These are phyloP conservation scores for Lithospermum erythrorhizon DNA, from an alignment of 257 asterid species.

Conservation along the genomic window DNA sequence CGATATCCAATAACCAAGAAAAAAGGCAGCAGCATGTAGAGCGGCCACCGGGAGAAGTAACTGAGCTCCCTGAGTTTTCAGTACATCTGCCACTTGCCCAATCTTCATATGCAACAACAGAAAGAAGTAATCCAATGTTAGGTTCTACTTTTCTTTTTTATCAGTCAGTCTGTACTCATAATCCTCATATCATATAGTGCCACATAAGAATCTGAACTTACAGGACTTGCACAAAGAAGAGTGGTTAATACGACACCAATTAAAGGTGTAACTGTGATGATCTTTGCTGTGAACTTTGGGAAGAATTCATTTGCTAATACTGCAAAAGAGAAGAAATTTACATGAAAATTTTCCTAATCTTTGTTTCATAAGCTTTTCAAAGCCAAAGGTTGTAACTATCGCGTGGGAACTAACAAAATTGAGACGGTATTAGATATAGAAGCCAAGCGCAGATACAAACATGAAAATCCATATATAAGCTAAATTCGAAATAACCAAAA, in stretches of 20 bases:
- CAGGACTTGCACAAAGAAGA: slow-evolving; percentile 97
- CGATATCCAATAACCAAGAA: slow-evolving; percentile 75
- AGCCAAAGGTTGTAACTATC: too few species aligned
- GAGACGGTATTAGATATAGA: too few species aligned
- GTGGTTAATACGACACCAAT: slow-evolving; percentile 88
- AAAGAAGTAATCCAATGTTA: neutral
- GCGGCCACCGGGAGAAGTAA: slow-evolving; percentile 69
- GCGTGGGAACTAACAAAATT: too few species aligned
- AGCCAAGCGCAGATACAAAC: too few species aligned
- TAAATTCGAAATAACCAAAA: too few species aligned
- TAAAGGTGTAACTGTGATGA: slow-evolving; percentile 64
- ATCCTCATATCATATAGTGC: too few species aligned
- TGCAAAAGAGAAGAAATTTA: slow-evolving; percentile 26
- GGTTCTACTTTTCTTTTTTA: too few species aligned
- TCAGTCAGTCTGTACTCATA: too few species aligned
- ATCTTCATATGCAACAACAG: slow-evolving; percentile 33
- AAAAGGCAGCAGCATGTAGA: slow-evolving; percentile 81
- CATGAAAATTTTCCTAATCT: too few species aligned
- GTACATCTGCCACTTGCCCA: slow-evolving; percentile 88
- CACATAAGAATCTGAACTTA: slow-evolving; percentile 25
- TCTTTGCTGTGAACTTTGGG: slow-evolving; percentile 86
- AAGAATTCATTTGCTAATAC: slow-evolving; percentile 76
- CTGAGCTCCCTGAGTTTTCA: slow-evolving; percentile 85
- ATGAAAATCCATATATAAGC: neutral
- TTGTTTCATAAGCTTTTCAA: too few species aligned